Percentiles rank a stretch among this genome's conserved stretches.
phyloP scores from a whole-genome alignment of 139 green algal genomes.

The Coelastrella sp. region DNA sequence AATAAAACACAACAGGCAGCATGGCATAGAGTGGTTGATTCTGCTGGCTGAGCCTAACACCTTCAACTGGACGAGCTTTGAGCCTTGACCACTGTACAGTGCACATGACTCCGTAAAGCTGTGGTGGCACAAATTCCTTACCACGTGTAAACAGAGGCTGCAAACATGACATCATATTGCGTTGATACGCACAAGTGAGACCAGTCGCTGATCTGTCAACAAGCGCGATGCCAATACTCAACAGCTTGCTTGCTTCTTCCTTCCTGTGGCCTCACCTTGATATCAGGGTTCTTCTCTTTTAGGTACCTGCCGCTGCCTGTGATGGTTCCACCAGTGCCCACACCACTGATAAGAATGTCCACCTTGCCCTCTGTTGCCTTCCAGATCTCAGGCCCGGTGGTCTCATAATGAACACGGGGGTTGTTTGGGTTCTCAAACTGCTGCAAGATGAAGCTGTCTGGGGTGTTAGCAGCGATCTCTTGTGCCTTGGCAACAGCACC shows the following conservation, averaged over 20 bases:
- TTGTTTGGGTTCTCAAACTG: conserved; percentile 99
- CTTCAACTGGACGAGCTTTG: too few relatives aligned
- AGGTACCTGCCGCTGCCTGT: conserved; percentile 93
- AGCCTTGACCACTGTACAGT: too few relatives aligned
- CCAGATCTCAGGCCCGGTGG: conserved; percentile 97
- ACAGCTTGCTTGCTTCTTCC: too few relatives aligned
- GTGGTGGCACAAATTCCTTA: too few relatives aligned
- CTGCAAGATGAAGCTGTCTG: conserved; percentile 93
- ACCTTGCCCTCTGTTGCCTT: conserved; percentile 86
- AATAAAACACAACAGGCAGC: background rate
- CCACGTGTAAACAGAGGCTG: too few relatives aligned
- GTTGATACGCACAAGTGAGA: too few relatives aligned
- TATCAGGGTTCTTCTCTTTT: conserved; percentile 90
- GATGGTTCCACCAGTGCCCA: conserved; percentile 98
- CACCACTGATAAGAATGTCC: conserved; percentile 81
- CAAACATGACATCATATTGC: too few relatives aligned
- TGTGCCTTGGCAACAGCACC: conserved; percentile 93
- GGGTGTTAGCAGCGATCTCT: conserved; percentile 84
- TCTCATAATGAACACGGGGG: conserved; percentile 89
- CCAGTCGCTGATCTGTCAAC: too few relatives aligned
- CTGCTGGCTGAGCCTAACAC: too few relatives aligned
- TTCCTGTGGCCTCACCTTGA: conserved; percentile 58
- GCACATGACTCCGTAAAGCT: too few relatives aligned
- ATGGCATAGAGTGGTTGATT: background rate
- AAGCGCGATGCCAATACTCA: too few relatives aligned